Conservation (phyloP, 1,284 basidiomycete species). For the Rhodotorula sp. region DNA sequence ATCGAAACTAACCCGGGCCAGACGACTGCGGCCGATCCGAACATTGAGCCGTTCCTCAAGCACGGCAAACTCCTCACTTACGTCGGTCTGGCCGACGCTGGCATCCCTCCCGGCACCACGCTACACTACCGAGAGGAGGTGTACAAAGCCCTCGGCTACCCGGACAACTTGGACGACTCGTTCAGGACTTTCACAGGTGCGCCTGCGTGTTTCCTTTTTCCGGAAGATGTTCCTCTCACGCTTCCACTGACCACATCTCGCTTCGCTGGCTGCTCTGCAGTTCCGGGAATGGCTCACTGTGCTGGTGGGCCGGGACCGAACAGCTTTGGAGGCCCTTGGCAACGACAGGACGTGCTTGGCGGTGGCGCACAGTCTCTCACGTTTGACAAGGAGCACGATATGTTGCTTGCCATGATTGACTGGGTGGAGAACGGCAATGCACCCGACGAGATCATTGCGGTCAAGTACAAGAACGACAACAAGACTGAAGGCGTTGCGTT, state of each 20-base stretch:
- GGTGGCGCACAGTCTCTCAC: not conserved
- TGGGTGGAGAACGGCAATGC: conserved; percentile 38
- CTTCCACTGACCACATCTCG: not conserved
- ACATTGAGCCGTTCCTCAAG: conserved; percentile 38
- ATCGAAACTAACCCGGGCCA: conserved; percentile 19
- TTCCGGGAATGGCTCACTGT: conserved; percentile 34
- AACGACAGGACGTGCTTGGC: conserved; percentile 7
- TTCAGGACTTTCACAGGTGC: conserved; percentile 34
- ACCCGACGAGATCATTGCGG: conserved; percentile 24
- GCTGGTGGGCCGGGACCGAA: conserved; percentile 8
- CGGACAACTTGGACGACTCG: conserved; percentile 26
- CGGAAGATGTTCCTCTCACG: not conserved
- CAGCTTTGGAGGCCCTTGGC: conserved; percentile 15
- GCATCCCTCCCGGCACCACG: conserved; percentile 35
- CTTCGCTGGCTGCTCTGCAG: not conserved
- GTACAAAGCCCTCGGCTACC: conserved; percentile 24
- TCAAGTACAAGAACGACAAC: conserved; percentile 22
- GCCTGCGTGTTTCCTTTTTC: not conserved
- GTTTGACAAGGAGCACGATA: conserved; percentile 35
- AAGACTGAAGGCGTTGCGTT: conserved; percentile 13
- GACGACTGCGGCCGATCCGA: conserved; percentile 36
- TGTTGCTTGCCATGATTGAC: conserved; percentile 31
- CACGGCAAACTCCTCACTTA: conserved; percentile 39
- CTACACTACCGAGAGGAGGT: conserved; percentile 29
- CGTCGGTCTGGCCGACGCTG: conserved; percentile 32